These are phyloP conservation scores for Phytophthora ramorum DNA, from an alignment of 352 stramenopile genomes.

Conservation along the genomic window DNA sequence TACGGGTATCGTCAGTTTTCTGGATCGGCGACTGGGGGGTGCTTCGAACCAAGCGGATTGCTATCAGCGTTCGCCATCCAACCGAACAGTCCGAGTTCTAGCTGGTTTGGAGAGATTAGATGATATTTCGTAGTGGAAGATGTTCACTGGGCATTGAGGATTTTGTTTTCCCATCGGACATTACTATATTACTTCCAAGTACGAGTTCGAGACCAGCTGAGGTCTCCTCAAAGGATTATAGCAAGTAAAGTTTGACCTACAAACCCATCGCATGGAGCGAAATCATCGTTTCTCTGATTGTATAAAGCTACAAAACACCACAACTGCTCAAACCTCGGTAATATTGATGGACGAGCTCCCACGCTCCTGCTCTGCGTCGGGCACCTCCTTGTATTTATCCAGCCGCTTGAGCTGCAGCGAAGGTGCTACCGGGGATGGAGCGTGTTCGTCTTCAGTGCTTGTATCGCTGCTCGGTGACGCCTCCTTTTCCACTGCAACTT, in stretches of 20 bases:
- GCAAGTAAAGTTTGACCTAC: neutral
- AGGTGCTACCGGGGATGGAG: neutral
- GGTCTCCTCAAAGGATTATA: too few species aligned
- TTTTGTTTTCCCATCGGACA: too few species aligned
- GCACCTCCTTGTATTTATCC: conserved; percentile 25
- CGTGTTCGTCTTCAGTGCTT: conserved; percentile 22
- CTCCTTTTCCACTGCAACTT: conserved; percentile 13
- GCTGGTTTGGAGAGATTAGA: conserved; percentile 4
- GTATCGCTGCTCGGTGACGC: conserved; percentile 15
- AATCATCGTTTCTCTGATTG: neutral
- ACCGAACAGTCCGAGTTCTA: neutral
- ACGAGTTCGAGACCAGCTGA: too few species aligned
- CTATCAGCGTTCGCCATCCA: neutral
- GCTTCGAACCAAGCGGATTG: neutral
- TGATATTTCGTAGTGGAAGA: conserved; percentile 1
- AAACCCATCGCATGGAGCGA: neutral
- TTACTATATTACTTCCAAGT: too few species aligned
- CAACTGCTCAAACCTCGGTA: conserved; percentile 5
- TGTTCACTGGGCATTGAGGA: neutral
- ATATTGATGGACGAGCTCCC: conserved; percentile 4
- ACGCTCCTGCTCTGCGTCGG: neutral
- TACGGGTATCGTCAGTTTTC: conserved; percentile 11
- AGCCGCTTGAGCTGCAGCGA: conserved; percentile 18
- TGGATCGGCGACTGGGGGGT: conserved; percentile 6
- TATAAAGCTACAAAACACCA: neutral